Evolutionary conservation across 2,329 filamentous ascomycete genomes (phyloP), one percentile per base, ranked within the genome.

Genomic region (Cytospora piceicola): DNA sequence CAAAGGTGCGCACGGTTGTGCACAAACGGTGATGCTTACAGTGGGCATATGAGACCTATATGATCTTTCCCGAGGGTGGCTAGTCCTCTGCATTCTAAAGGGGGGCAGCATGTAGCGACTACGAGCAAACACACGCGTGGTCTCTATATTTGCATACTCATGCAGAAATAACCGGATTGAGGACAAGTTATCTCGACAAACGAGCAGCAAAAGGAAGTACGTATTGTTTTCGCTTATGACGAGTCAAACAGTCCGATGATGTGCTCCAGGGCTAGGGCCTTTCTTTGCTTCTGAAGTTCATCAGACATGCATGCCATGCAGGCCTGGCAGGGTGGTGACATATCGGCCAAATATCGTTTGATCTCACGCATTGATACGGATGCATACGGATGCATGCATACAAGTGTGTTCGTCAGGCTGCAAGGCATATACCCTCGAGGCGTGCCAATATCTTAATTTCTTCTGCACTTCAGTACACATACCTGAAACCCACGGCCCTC

Each of bases 401-500:
- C 9, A 46, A 20, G 22, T 6, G 17, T n/a, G 42, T 46, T 46
- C 42, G 22, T 46, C 42, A n/a, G 9, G 17, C 12, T 8, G 7
- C 9, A 46, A 8, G 22, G 17, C 11, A 46, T n/a, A 1, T 46
- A n/a, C 42, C 11, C 17, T 22, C 20, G 15, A n/a, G 32, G 4
- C 39, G 17, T 46, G 17, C 39, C 9, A 36, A 46, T 17, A 6
- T 6, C 52, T 8, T 30, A 30, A 42, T 24, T 22, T 58, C n/a
- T 32, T 53, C 30, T 46, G 24, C 46, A 15, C 27, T 17, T 67
- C 36, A 76, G 66, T 75, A 72, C 17, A 75, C 70, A 51, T 75
- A 75, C 36, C 74, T 71, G 56, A 76, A 76, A 15, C 74, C 74
- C 36, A 63, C 64, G 3, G 66, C 71, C 63, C 70, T 72, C 46